Evolutionary conservation across 2,329 filamentous ascomycete genomes (phyloP), one percentile per base, ranked within the genome.

Genomic region (Gliomastix tumulicola): DNA sequence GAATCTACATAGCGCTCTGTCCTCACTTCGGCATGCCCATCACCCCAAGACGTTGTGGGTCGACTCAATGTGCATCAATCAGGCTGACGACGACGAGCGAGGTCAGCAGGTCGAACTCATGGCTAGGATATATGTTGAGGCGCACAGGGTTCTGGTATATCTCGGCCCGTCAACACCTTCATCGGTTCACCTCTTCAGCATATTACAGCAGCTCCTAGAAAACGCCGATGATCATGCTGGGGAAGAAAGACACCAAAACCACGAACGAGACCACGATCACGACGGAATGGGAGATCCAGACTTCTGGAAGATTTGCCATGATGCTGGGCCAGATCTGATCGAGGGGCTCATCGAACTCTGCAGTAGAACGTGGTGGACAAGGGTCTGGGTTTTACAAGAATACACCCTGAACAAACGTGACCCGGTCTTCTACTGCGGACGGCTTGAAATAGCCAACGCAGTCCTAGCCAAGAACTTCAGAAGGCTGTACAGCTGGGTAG

Each of bases 341-440:
- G 30, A 32, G 7, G 30, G 30, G 5, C 7, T 32, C 30, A 32
- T 32, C 6, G 46, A 48, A 20, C 31, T 50, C 21, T 49, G 41
- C 34, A 36, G 32, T 7, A 40, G 50, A 15, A 32, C 43, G 2
- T 56, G 53, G 50, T 54, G 53, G 35, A 31, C 41, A 4, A 47
- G 53, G 3, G 46, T 51, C n/a, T 56, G 53, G 53, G 48, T 49
- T 38, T 38, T 54, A 13, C 52, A 54, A 21, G 52, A 55, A 34
- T 44, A 47, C 3, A 47, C 45, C 8, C 35, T 55, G 6, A 32
- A 18, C 30, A 32, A 32, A 18, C n/a, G 17, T 11, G 30, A 32
- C 7, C 30, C 30, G 5, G 17, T n/a, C 30, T 32, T 32, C 30
- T 32, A 32, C 30, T 32, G 30, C 30, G 30, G 30, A 5, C 30